These are phyloP conservation scores for Sclerotinia glacialis DNA, from an alignment of 2,329 filamentous ascomycete species.

Conservation along the genomic window DNA sequence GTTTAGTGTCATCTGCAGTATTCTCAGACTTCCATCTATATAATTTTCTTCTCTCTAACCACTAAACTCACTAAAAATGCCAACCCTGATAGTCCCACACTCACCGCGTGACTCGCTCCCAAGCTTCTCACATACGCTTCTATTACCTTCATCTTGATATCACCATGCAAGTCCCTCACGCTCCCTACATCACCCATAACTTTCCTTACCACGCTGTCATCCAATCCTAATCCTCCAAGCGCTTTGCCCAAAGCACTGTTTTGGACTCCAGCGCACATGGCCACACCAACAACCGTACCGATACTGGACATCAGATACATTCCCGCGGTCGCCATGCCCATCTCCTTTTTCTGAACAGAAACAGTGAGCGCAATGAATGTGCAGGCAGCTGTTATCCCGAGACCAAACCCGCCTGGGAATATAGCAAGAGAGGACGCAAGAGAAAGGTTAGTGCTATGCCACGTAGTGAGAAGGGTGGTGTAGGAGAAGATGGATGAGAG, in stretches of 20 bases:
- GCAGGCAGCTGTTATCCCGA: conserved; percentile 46
- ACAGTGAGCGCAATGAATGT: conserved; percentile 51
- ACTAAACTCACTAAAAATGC: conserved; percentile 21
- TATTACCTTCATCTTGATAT: conserved; percentile 27
- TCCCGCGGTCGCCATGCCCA: conserved; percentile 50
- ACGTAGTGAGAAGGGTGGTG: conserved; percentile 51
- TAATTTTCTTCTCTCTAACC: conserved; percentile 17
- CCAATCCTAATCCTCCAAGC: conserved; percentile 5
- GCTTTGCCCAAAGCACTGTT: background rate
- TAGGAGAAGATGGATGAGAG: conserved; percentile 52
- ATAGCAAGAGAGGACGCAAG: conserved; percentile 58
- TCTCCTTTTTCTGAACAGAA: conserved; percentile 45
- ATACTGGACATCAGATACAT: conserved; percentile 43
- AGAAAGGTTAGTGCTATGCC: conserved; percentile 55
- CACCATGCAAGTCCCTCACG: conserved; percentile 24
- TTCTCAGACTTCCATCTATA: background rate
- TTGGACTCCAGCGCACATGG: conserved; percentile 22
- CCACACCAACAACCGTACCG: conserved; percentile 32
- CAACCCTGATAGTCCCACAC: conserved; percentile 22
- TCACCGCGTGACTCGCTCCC: conserved; percentile 31
- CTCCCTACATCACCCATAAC: conserved; percentile 29
- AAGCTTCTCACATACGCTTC: conserved; percentile 33
- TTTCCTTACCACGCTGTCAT: conserved; percentile 25
- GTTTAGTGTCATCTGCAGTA: too few relatives aligned
- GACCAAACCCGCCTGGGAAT: conserved; percentile 53